phyloP scores from a whole-genome alignment of 768 basidiomycete species.

The Phylloporus rhodoxanthus region DNA sequence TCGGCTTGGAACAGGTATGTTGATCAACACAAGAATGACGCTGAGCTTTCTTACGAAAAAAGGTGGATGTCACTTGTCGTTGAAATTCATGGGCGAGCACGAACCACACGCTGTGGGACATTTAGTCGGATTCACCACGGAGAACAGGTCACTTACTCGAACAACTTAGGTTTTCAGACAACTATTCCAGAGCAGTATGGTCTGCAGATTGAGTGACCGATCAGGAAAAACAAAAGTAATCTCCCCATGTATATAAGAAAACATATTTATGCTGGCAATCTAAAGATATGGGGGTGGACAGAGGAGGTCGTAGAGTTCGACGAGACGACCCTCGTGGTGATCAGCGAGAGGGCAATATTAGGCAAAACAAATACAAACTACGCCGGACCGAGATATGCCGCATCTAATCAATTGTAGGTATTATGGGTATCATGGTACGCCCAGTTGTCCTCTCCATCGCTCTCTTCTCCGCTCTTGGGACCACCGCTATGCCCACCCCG shows the following conservation, averaged over 20 bases:
- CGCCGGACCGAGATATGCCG: background rate
- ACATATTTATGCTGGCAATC: too few species aligned
- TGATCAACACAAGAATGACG: constrained; percentile 24
- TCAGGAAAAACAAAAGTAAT: constrained; percentile 45
- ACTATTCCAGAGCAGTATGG: too few species aligned
- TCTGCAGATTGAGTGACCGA: constrained; percentile 45
- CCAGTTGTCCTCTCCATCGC: background rate
- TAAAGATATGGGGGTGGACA: too few species aligned
- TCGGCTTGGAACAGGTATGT: too few species aligned
- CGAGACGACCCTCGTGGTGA: too few species aligned
- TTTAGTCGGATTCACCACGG: constrained; percentile 25
- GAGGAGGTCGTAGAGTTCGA: constrained; percentile 11
- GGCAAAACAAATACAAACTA: background rate
- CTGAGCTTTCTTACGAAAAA: constrained; percentile 58
- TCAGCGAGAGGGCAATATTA: too few species aligned
- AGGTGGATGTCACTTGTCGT: constrained; percentile 36
- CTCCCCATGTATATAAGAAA: constrained; percentile 15
- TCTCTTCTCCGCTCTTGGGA: constrained; percentile 3
- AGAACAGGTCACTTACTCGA: constrained; percentile 44
- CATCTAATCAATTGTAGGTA: background rate
- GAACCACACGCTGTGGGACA: too few species aligned
- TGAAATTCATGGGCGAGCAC: constrained; percentile 66
- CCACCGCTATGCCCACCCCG: constrained; percentile 3
- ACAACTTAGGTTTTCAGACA: too few species aligned
- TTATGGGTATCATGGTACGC: background rate